Conservation (phyloP, 2,329 filamentous ascomycete genomes). For the Exutisphaerella laricina region DNA sequence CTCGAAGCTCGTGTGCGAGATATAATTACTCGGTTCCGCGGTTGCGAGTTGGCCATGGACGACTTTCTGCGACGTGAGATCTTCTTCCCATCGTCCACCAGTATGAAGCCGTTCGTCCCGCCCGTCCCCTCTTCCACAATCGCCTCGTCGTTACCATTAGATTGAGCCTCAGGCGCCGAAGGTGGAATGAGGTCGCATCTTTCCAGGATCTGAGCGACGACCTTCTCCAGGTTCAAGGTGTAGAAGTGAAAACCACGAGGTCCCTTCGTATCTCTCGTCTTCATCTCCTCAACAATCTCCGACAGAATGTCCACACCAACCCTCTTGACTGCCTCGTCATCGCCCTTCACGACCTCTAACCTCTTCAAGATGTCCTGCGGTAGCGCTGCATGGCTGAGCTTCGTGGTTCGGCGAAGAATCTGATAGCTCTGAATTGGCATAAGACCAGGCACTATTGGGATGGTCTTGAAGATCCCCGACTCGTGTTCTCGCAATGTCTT, state of each 20-base stretch:
- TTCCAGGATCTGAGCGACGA: constrained; percentile 88
- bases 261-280: constrained; percentile 52
- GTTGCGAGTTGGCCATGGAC: constrained; percentile 76
- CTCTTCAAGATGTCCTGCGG: constrained; percentile 65
- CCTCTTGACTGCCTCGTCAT: constrained; percentile 75
- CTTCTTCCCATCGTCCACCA: constrained; percentile 47
- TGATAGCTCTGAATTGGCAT: constrained; percentile 99
- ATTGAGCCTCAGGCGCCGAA: constrained; percentile 30
- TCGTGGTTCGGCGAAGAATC: constrained; percentile 88
- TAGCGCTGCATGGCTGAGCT: constrained; percentile 83
- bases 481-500: constrained; percentile 68
- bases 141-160: constrained; percentile 32
- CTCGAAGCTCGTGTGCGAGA: constrained; percentile 51
- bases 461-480: constrained; percentile 75
- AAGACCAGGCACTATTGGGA: constrained; percentile 87
- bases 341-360: constrained; percentile 66
- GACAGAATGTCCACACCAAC: constrained; percentile 76
- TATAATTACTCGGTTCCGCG: constrained; percentile 82
- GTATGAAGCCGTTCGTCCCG: constrained; percentile 33
- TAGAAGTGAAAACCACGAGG: constrained; percentile 93
- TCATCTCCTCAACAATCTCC: constrained; percentile 76
- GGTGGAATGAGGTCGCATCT: constrained; percentile 73
- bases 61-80: constrained; percentile 51
- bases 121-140: constrained; percentile 29
- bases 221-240: constrained; percentile 92